Evolutionary conservation across 352 stramenopile genomes (phyloP).

Genomic region (Pythium chondricola): DNA sequence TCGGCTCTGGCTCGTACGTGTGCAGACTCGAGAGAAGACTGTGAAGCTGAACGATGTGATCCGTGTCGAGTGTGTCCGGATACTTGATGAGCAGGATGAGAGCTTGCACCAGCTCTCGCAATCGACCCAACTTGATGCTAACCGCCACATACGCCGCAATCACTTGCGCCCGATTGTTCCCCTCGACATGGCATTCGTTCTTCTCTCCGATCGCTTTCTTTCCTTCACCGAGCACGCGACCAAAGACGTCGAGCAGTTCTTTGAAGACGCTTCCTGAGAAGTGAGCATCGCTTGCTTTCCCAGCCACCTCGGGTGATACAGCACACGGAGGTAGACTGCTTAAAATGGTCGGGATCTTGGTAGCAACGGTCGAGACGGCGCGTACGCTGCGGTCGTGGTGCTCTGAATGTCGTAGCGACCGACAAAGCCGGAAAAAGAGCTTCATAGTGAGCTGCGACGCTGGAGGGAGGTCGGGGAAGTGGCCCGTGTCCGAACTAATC

Average conservation of each 20-base stretch:
- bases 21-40: slow-evolving; percentile 40
- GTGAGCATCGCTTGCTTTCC: neutral
- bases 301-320: slow-evolving; percentile 42
- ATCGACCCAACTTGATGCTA: slow-evolving; percentile 58
- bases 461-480: slow-evolving; percentile 31
- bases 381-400: slow-evolving; percentile 21
- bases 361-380: slow-evolving; percentile 40
- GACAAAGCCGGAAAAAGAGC: slow-evolving; percentile 67
- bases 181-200: neutral
- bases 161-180: slow-evolving; percentile 25
- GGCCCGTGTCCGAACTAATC: too few relatives aligned
- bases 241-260: slow-evolving; percentile 43
- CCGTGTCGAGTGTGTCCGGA: slow-evolving; percentile 1
- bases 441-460: slow-evolving; percentile 50
- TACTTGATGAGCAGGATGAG: slow-evolving; percentile 34
- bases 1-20: slow-evolving; percentile 19
- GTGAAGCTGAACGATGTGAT: slow-evolving; percentile 23
- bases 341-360: slow-evolving; percentile 54
- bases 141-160: slow-evolving; percentile 53
- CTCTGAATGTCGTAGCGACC: slow-evolving; percentile 30
- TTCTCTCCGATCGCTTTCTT: neutral
- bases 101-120: slow-evolving; percentile 42
- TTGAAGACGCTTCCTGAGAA: slow-evolving; percentile 30
- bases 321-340: slow-evolving; percentile 40
- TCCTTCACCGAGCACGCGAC: slow-evolving; percentile 23